Evolutionary conservation across 2,329 filamentous ascomycete genomes (phyloP), one percentile per base, ranked within the genome.

Genomic region (Epichloe gansuensis): DNA sequence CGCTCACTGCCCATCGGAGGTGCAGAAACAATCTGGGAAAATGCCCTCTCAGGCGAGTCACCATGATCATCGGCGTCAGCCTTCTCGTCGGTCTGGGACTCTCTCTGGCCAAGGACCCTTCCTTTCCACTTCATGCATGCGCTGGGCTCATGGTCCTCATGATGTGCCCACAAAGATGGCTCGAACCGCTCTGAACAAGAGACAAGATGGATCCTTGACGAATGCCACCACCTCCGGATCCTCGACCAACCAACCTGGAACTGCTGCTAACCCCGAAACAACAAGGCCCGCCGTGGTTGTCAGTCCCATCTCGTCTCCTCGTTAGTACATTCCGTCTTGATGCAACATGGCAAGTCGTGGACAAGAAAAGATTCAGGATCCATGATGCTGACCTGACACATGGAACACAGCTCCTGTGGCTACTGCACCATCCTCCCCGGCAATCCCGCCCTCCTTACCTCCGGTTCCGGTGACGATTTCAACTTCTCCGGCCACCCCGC

Each of bases 51-150:
- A 52, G 54, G 21, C 51, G 55, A 44, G 46, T 56, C 9, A 39
- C 52, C 28, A 23, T 60, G 34, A 50, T 57, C 42, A 8, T 64
- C 47, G 54, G 59, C 42, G 54, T 63, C 17, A 60, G 61, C 52
- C 58, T 63, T 51, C 54, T 65, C 51, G 55, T 64, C 13, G 60
- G 61, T 46, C 53, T 63, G 41, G 60, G 60, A 28, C 57, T 64
- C 12, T 60, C 54, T 21, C 35, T 53, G 37, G 51, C 51, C 38
- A 38, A 44, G 39, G 25, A 51, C 39, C 13, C 47, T 3, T 42
- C 48, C 23, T 52, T 48, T n/a, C 45, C 7, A n/a, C 23, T 11
- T 50, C 44, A 5, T 48, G 48, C 44, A 37, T 46, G 34, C 35
- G 39, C 28, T 55, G 54, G 54, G 15, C 28, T 28, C 39, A 46